Conservation (phyloP, 805 yeast genomes). For the Yarrowia bubula region DNA sequence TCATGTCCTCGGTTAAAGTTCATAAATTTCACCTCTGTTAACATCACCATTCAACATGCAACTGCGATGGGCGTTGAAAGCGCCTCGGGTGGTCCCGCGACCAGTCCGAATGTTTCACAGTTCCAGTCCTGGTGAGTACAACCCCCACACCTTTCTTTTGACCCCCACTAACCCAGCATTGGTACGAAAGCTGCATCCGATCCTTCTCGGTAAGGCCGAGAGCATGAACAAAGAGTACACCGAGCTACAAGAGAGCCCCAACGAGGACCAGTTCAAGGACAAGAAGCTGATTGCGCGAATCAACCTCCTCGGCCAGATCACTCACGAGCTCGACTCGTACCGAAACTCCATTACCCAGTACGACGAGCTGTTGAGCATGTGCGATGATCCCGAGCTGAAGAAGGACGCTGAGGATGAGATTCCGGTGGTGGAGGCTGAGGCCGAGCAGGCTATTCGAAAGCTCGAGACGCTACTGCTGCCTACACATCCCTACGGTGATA, state of each 20-base stretch:
- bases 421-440: slow-evolving; percentile 45
- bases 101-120: slow-evolving; percentile 5
- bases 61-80: slow-evolving; percentile 4
- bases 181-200: slow-evolving; percentile 46
- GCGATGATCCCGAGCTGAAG: slow-evolving; percentile 49
- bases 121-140: background rate
- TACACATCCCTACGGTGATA: slow-evolving; percentile 69
- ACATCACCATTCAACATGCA: background rate
- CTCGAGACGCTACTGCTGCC: slow-evolving; percentile 62
- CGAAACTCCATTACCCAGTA: slow-evolving; percentile 35
- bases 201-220: slow-evolving; percentile 50
- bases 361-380: slow-evolving; percentile 47
- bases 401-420: slow-evolving; percentile 67
- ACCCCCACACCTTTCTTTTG: background rate
- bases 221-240: slow-evolving; percentile 44
- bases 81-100: background rate
- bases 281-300: slow-evolving; percentile 51
- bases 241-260: slow-evolving; percentile 44
- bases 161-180: slow-evolving; percentile 5
- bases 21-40: background rate
- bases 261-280: slow-evolving; percentile 41
- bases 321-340: slow-evolving; percentile 38
- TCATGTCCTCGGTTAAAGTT: background rate
- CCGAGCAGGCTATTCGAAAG: slow-evolving; percentile 45
- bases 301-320: slow-evolving; percentile 47